Evolutionary conservation across 805 yeast genomes (phyloP), one percentile per base, ranked within the genome.

Genomic region (Ascoidea rubescens): DNA sequence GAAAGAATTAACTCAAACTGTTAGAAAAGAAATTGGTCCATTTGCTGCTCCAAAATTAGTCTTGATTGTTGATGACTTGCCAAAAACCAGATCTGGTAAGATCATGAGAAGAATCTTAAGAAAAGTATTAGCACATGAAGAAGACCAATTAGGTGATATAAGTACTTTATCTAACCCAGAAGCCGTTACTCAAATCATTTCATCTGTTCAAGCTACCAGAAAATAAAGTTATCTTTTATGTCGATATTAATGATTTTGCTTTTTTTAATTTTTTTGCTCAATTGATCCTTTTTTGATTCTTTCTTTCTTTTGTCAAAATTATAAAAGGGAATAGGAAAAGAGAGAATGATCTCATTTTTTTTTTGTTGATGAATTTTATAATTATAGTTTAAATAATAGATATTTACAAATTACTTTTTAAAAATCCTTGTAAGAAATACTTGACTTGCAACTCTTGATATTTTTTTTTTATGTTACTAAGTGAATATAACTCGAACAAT

Each of bases 61-160:
- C 55, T 71, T 84, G 48, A 66, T 84, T 51, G 90, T 84, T 51
- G 77, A 76, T 60, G 91, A 84, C 65, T 77, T 84, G 66, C 91
- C 91, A 62, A 84, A 84, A 74, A 84, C 91, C 14, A 79, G 91
- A 71, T 82, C 88, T 5, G 91, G 91, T 63, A 84, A 84, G 71
- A 83, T 84, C 60, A 84, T 84, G 91, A 80, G 91, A 76, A 77
- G 91, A 72, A 83, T 84, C 62, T 74, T 84, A 65, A 78, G 91
- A 70, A 84, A 84, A 70, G 72, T 84, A 55, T 70, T 82, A 47
- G 81, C 87, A 49, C 73, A 79, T 57, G 90, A 84, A 68, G 83
- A 83, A 57, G 90, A 83, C 63, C 87, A 81, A 69, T 72, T 84
- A 61, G 91, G 91, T 57, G 91, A 84, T 69, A 78, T 82, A 55